Evolutionary conservation across 306 rosid species (phyloP).

Genomic region (Fragaria iinumae): DNA sequence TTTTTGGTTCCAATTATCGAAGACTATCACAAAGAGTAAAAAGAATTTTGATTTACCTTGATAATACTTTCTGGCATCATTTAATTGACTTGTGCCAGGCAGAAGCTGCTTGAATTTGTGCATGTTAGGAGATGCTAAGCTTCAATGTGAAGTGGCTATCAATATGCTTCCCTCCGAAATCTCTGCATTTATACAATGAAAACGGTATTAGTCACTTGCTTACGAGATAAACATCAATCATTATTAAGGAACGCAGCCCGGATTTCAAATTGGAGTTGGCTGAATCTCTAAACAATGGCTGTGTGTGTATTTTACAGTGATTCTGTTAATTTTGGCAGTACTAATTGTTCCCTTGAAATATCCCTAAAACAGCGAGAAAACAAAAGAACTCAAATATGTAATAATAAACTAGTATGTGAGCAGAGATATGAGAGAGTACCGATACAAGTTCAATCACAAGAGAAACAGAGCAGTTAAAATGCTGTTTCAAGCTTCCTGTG

Average conservation of each 20-base stretch:
- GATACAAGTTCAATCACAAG: neutral
- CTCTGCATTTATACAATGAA: neutral
- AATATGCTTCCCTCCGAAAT: constrained; percentile 4
- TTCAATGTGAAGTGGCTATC: constrained; percentile 13
- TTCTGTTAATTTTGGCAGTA: neutral
- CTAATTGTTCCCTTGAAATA: neutral
- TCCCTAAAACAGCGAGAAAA: neutral
- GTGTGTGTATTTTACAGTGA: neutral
- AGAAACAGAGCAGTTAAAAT: neutral
- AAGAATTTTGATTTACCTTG: constrained; percentile 43
- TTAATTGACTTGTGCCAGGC: constrained; percentile 20
- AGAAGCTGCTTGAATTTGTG: constrained; percentile 40
- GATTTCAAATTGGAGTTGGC: neutral
- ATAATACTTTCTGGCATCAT: constrained; percentile 30
- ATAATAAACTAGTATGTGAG: neutral
- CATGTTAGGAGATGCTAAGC: constrained; percentile 38
- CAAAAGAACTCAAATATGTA: neutral
- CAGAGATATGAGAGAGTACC: neutral
- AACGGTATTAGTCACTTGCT: neutral
- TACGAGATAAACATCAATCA: neutral
- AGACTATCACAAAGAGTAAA: neutral
- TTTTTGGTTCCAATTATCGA: neutral
- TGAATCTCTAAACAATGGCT: neutral
- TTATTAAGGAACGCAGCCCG: neutral
- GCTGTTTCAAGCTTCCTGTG: no score